These are phyloP conservation scores for Solanum hybrid DNA, from an alignment of 305 asterid genomes.

Conservation along the genomic window DNA sequence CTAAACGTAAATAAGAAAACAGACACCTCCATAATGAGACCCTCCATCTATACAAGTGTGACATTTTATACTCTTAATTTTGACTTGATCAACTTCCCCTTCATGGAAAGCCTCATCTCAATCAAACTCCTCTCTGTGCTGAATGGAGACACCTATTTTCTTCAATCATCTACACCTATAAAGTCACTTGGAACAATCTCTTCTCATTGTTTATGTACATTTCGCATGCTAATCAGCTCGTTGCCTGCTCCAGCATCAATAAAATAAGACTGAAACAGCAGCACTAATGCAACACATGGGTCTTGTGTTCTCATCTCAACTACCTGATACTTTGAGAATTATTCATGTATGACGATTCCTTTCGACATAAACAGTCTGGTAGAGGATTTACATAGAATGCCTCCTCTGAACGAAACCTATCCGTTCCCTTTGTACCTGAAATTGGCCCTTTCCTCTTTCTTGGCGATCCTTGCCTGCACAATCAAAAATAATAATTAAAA, in stretches of 20 bases:
- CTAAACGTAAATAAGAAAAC: not conserved
- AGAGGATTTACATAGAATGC: conserved; percentile 87
- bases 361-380: conserved; percentile 85
- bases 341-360: conserved; percentile 18
- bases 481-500: not conserved
- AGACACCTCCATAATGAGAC: not conserved
- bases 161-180: not conserved
- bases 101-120: conserved; percentile 1
- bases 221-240: not conserved
- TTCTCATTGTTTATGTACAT: not conserved
- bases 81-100: not conserved
- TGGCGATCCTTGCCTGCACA: conserved; percentile 89
- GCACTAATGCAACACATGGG: not conserved
- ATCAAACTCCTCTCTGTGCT: not conserved
- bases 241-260: not conserved
- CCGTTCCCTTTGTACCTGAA: conserved; percentile 84
- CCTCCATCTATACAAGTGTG: not conserved
- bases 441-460: conserved; percentile 92
- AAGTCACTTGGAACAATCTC: not conserved
- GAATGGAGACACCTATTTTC: not conserved
- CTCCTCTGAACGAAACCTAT: conserved; percentile 89
- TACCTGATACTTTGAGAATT: conserved; percentile 24
- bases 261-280: conserved; percentile 4
- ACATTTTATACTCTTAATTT: not conserved
- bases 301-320: not conserved